Evolutionary conservation across 108 stramenopile genomes (phyloP), one percentile per base, ranked within the genome.

Genomic region (Cyclostephanos invisitatus): DNA sequence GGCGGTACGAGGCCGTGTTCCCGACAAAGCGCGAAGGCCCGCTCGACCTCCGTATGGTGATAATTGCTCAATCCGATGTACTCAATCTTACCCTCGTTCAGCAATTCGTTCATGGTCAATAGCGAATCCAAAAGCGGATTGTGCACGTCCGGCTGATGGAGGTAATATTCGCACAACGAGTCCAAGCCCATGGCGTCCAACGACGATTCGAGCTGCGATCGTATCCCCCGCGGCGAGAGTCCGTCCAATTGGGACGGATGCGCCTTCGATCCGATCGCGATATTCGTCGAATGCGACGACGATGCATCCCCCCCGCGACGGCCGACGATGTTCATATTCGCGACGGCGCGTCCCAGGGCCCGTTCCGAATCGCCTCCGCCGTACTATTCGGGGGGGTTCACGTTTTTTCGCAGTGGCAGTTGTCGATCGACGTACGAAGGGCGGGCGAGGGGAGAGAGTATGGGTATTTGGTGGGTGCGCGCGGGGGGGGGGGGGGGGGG

Each of bases 71-170:
- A 83, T 0, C 92, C 95, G 47, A 96, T 73, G 21, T 29, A 51
- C 21, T 56, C 38, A 25, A 92, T 78, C 53, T 73, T 74, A n/a
- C 89, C 91, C 21, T 85, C 62, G 42, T 74, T 47, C 21, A 92
- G 62, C 60, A 96, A 63, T 40, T 64, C 59, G 68, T 91, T 61
- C 36, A 83, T 67, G 15, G 72, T 78, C 18, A 75, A 36, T 11
- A 96, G 67, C 44, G 87, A 86, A 2, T 89, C 88, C 17, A 90
- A 66, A 46, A 96, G 60, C 11, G 76, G 49, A 73, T 85, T 44
- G 24, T 89, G 74, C 14, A 89, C 79, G 62, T 96, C 95, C 3
- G 95, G 95, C 67, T 96, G 95, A 68, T 96, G 95, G 8, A 96
- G 69, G 56, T 93, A 96, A 36, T 75, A 96, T 68, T 96, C 95